Conservation (phyloP, 2,329 filamentous ascomycete genomes). For the Triangularia setosa region DNA sequence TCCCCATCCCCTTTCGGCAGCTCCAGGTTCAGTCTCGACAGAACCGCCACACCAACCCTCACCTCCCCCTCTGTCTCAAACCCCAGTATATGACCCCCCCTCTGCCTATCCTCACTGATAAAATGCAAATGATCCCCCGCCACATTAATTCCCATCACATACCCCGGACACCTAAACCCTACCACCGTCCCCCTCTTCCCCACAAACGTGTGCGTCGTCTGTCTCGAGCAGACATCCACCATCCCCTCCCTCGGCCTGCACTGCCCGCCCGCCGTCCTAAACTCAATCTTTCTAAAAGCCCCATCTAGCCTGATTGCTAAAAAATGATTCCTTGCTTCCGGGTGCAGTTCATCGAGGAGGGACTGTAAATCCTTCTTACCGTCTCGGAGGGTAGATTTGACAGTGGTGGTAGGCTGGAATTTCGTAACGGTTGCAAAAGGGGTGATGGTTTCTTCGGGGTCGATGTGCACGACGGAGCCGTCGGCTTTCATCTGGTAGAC, state of each 20-base stretch:
- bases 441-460: conserved; percentile 26
- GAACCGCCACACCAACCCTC: conserved; percentile 27
- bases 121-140: conserved; percentile 35
- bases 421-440: conserved; percentile 35
- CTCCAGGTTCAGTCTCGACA: conserved; percentile 31
- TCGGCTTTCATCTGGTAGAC: conserved; percentile 36
- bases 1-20: conserved; percentile 33
- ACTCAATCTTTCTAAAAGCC: conserved; percentile 28
- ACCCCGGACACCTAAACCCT: conserved; percentile 33
- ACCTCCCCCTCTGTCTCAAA: conserved; percentile 32
- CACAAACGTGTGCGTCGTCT: conserved; percentile 30
- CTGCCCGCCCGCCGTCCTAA: conserved; percentile 34
- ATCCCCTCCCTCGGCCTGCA: conserved; percentile 27
- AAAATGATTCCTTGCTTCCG: conserved; percentile 30
- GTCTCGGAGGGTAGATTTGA: conserved; percentile 19
- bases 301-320: conserved; percentile 31
- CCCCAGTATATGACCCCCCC: conserved; percentile 32
- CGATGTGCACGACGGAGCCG: conserved; percentile 28
- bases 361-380: conserved; percentile 29
- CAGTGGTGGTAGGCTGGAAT: conserved; percentile 26
- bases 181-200: conserved; percentile 29
- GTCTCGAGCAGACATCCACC: conserved; percentile 28
- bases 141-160: conserved; percentile 33
- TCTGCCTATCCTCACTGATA: conserved; percentile 30
- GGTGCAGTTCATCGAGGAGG: conserved; percentile 26